These are phyloP conservation scores for Coemansia sp. DNA, from an alignment of 192 early-diverging fungal genomes.

Conservation along the genomic window DNA sequence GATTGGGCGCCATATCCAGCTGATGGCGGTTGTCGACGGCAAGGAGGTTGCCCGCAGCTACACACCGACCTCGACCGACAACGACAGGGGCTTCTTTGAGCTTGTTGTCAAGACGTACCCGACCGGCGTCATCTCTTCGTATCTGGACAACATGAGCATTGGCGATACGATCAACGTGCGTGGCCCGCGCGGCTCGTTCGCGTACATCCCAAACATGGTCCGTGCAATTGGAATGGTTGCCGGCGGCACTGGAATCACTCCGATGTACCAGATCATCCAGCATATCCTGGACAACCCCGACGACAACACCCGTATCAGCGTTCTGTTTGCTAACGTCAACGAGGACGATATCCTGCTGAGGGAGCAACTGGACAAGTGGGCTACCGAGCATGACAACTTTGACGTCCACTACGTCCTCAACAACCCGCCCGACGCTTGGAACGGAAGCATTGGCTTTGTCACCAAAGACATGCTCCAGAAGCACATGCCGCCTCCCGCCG, in stretches of 20 bases:
- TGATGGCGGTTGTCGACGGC: slow-evolving; percentile 81
- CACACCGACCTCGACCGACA: slow-evolving; percentile 85
- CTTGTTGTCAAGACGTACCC: slow-evolving; percentile 92
- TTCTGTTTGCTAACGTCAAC: slow-evolving; percentile 93
- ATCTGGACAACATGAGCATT: slow-evolving; percentile 64
- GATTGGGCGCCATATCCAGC: slow-evolving; percentile 90
- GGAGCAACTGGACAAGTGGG: slow-evolving; percentile 78
- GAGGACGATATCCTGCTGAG: slow-evolving; percentile 85
- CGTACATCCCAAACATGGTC: slow-evolving; percentile 80
- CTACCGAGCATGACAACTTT: slow-evolving; percentile 73
- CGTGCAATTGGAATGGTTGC: slow-evolving; percentile 88
- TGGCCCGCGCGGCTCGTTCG: slow-evolving; percentile 90
- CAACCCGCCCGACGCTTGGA: slow-evolving; percentile 76
- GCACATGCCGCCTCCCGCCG: slow-evolving; percentile 68
- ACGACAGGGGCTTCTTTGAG: slow-evolving; percentile 86
- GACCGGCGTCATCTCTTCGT: slow-evolving; percentile 76
- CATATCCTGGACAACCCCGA: slow-evolving; percentile 79
- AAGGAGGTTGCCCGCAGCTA: slow-evolving; percentile 86
- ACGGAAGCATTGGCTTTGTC: slow-evolving; percentile 83
- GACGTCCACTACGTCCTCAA: slow-evolving; percentile 83
- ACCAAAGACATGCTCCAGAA: slow-evolving; percentile 78
- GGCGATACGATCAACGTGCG: slow-evolving; percentile 75
- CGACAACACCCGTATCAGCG: slow-evolving; percentile 81
- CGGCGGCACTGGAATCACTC: slow-evolving; percentile 94
- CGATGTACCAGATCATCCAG: slow-evolving; percentile 94